phyloP scores from a whole-genome alignment of 2,329 filamentous ascomycete species.

The Teratosphaeria destructans region DNA sequence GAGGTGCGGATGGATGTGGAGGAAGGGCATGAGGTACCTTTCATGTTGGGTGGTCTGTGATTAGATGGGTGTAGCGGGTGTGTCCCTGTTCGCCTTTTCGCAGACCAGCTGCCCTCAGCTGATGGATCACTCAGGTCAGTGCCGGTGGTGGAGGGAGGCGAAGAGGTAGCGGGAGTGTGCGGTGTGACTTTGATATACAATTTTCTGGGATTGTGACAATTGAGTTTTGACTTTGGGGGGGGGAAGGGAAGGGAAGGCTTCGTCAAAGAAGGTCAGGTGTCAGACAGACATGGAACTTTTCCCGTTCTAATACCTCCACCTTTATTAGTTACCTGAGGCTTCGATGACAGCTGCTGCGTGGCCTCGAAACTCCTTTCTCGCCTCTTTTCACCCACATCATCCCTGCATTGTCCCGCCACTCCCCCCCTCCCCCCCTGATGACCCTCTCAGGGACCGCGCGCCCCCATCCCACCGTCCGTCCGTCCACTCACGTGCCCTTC shows the following conservation, averaged over 20 bases:
- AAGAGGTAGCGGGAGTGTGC: conserved; percentile 6
- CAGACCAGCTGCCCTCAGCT: conserved; percentile 6
- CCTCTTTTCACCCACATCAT: not conserved
- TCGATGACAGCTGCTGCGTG: not conserved
- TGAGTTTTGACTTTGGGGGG: not conserved
- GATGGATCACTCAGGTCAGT: not conserved
- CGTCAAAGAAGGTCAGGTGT: not conserved
- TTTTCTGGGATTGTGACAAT: not conserved
- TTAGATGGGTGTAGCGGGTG: conserved; percentile 1
- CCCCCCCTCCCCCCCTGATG: too few species aligned
- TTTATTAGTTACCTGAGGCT: not conserved
- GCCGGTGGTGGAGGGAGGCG: not conserved
- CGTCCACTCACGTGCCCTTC: not conserved
- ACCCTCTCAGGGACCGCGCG: not conserved
- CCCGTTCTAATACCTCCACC: too few species aligned
- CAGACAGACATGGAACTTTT: not conserved
- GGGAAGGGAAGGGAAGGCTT: not conserved
- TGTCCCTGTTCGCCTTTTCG: conserved; percentile 1
- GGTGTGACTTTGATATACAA: not conserved
- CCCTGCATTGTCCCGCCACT: not conserved
- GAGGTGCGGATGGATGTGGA: not conserved
- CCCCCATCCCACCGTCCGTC: not conserved
- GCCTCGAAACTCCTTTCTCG: not conserved
- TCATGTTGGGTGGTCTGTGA: conserved; percentile 28
- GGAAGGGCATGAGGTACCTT: conserved; percentile 20